Evolutionary conservation across 306 rosid genomes (phyloP), one percentile per base, ranked within the genome.

Genomic region (Vachellia pachyceras): DNA sequence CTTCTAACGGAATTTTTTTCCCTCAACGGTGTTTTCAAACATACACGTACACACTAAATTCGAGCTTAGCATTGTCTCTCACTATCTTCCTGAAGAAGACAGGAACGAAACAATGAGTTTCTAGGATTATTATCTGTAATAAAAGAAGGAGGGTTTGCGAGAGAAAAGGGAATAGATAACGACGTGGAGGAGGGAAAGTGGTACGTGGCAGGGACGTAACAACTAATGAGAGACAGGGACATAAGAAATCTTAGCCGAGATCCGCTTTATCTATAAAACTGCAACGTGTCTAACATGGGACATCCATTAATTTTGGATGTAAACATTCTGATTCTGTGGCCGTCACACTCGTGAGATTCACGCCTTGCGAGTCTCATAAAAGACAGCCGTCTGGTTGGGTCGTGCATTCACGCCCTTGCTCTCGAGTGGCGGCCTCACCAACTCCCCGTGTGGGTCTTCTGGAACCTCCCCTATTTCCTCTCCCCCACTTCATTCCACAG

Each of bases 221-320:
- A 42, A 3, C 35, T n/a, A 40, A 68, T n/a, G 0, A 1, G 15
- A 3, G 9, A 17, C 14, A 20, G 10, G 39, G 54, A 39, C 54
- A 40, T 40, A n/a, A 22, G 42, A 75, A 75, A 75, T 75, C 69
- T 75, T 23, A 65, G 40, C 54, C 23, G 9, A 75, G 78, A 75
- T 75, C 69, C 88, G 46, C 85, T 37, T n/a, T 2, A 14, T 14
- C 17, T 61, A 17, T 25, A 0, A 50, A 23, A 80, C 81, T 69
- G 40, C 83, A 82, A 74, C 88, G 88, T 67, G 86, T 82, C 88
- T 58, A 22, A 4, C 40, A 11, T 74, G 41, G 5, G 25, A 74
- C 46, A 49, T 58, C 33, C 46, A 60, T 70, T 40, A 1, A 58
- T 55, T 46, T 33, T 35, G 35, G 6, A 1, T 70, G 3, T 4